Conservation (phyloP, 2,329 filamentous ascomycete species). For the Colletotrichum truncatum region DNA sequence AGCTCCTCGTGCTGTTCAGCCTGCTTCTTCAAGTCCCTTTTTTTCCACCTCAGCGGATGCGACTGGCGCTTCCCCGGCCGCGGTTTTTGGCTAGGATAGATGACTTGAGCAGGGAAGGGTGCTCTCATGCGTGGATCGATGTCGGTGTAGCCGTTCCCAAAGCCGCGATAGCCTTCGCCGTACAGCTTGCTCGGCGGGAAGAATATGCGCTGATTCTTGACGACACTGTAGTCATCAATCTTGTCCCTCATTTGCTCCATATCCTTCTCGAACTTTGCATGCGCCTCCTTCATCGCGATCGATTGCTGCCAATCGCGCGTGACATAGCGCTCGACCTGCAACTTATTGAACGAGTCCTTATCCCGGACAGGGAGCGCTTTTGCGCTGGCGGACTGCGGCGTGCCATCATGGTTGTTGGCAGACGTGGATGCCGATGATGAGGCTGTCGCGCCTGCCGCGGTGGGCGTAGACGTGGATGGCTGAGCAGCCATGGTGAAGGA, state of each 20-base stretch:
- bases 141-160: constrained; percentile 87
- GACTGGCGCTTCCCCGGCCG: constrained; percentile 82
- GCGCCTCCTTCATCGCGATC: constrained; percentile 59
- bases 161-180: constrained; percentile 85
- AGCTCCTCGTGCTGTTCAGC: constrained; percentile 92
- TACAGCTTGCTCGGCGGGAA: constrained; percentile 68
- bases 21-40: constrained; percentile 85
- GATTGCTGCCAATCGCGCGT: constrained; percentile 64
- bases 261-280: constrained; percentile 63
- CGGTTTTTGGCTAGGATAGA: constrained; percentile 83
- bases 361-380: constrained; percentile 55
- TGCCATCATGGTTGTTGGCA: constrained; percentile 32
- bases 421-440: constrained; percentile 42
- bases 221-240: constrained; percentile 73
- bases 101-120: constrained; percentile 48
- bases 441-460: constrained; percentile 39
- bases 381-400: constrained; percentile 25
- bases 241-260: constrained; percentile 72
- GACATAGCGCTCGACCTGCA: constrained; percentile 64
- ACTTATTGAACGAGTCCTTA: constrained; percentile 63
- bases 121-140: constrained; percentile 34
- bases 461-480: constrained; percentile 43
- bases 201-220: constrained; percentile 63
- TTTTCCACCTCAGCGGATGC: constrained; percentile 75
- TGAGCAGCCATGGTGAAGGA: constrained; percentile 54